Conservation (phyloP, 106 monocot genomes). For the Allium fistulosum region DNA sequence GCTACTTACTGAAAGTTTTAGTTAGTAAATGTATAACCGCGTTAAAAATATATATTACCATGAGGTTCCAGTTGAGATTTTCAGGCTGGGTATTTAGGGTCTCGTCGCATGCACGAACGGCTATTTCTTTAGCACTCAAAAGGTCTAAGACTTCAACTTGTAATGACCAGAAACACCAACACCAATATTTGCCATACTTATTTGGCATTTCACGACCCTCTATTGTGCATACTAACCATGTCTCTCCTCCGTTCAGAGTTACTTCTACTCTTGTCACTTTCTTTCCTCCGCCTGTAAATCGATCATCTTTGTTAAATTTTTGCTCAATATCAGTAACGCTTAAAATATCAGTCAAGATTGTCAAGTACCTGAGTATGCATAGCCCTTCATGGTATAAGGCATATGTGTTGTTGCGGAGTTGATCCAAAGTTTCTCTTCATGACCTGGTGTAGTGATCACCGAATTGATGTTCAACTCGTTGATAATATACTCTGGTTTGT, state of each 20-base stretch:
- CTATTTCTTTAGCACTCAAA: slow-evolving; percentile 65
- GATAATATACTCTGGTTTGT: slow-evolving; percentile 95
- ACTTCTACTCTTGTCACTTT: slow-evolving; percentile 96
- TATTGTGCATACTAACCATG: slow-evolving; percentile 56
- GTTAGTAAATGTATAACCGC: no score
- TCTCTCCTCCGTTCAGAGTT: slow-evolving; percentile 89
- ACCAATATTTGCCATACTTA: slow-evolving; percentile 97
- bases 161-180: slow-evolving; percentile 98
- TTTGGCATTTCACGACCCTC: slow-evolving; percentile 73
- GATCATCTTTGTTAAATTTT: neutral
- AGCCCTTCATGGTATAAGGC: slow-evolving; percentile 60
- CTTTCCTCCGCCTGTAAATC: slow-evolving; percentile 63
- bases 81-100: slow-evolving; percentile 89
- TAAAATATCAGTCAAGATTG: no score
- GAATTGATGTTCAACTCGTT: slow-evolving; percentile 97
- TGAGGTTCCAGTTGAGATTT: slow-evolving; percentile 94
- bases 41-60: slow-evolving; percentile 28
- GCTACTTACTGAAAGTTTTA: neutral
- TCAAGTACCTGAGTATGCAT: slow-evolving; percentile 69
- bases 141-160: slow-evolving; percentile 58
- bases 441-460: slow-evolving; percentile 80
- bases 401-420: slow-evolving; percentile 39
- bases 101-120: slow-evolving; percentile 92
- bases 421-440: slow-evolving; percentile 75
- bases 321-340: no score